Base-by-base conservation (phyloP, 805 yeast species). In the Dipodascus geniculatus region DNA sequence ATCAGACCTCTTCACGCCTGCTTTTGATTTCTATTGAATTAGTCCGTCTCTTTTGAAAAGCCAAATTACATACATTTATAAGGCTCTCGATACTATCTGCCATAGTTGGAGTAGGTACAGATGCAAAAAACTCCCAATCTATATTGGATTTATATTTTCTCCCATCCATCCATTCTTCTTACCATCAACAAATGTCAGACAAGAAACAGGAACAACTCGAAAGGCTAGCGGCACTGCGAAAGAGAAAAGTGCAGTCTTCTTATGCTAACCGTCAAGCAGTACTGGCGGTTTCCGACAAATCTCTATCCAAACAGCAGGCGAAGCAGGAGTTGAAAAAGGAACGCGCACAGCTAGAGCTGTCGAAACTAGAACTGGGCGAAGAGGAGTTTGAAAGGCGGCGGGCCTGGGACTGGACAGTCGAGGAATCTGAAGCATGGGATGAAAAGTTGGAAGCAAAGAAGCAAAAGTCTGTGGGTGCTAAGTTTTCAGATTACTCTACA, bases 351-450 rank as follows among this genome's bases (percentile, higher is more conserved):
- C 65, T 67, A 9, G 76, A 73, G 54, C 60, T 69, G 1, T 72
- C 71, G 1, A 66, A 66, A 53, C 51, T 63, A n/a, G 74, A 71
- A 24, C 58, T 68, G 2, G 57, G 62, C 33, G 72, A 69, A 11
- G 61, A 60, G 11, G 72, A 72, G 52, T 67, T 61, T 51, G 77
- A 73, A 44, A 66, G 79, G 23, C 62, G 67, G 53, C 69, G 73
- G 52, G 77, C 74, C 51, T 71, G 78, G 76, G 78, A 78, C 53
- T 78, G 79, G 67, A 75, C 85, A 0, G 74, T 83, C 3, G 85
- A 80, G 52, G 86, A 85, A 52, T 74, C 80, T 54, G 85, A 81
- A 57, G 69, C 71, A 53, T 84, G 89, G 89, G 77, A 80, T 22
- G 68, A 61, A 24, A 74, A 71, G 52, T 62, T 67, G 53, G 66